Evolutionary conservation across 805 yeast genomes (phyloP).

Genomic region (Sugiyamaella lignohabitans): DNA sequence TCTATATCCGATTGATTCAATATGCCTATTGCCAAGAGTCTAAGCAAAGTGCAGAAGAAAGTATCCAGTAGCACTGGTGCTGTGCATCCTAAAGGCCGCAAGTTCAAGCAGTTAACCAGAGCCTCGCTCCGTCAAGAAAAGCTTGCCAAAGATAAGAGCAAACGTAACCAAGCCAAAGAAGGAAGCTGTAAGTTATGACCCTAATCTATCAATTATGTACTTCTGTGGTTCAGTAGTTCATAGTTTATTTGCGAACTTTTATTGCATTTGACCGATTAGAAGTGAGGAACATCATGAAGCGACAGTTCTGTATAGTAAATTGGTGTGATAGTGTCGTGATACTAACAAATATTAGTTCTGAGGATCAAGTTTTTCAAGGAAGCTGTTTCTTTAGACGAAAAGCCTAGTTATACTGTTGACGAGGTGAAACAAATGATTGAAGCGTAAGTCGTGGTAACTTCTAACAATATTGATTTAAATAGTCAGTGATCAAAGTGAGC

Average conservation of each 20-base stretch:
- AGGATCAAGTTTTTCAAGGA: constrained; percentile 57
- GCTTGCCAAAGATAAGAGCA: constrained; percentile 51
- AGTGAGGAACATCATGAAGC: too few relatives aligned
- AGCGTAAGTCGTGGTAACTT: constrained; percentile 39
- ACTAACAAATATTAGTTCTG: constrained; percentile 34
- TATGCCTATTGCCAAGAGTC: constrained; percentile 66
- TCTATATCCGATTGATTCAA: not conserved
- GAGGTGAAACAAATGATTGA: constrained; percentile 59
- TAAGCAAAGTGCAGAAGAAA: constrained; percentile 58
- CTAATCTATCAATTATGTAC: not conserved
- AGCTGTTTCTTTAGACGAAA: constrained; percentile 39
- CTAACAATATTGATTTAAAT: too few relatives aligned
- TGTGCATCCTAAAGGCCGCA: constrained; percentile 84
- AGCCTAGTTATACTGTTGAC: constrained; percentile 41
- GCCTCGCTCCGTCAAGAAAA: constrained; percentile 83
- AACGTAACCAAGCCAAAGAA: constrained; percentile 44
- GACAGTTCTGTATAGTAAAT: too few relatives aligned
- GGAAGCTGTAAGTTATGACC: constrained; percentile 18
- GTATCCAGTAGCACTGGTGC: constrained; percentile 48
- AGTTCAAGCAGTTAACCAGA: constrained; percentile 72
- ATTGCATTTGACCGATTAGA: too few relatives aligned
- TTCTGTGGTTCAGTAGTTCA: too few relatives aligned
- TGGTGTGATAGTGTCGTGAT: too few relatives aligned
- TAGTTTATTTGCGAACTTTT: constrained; percentile 17
- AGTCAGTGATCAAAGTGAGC: not conserved